A percentile compares a stretch with the other conserved stretches of the same genome.
These are phyloP conservation scores for Magnolia sinica DNA, from an alignment of 164 flowering plant genomes.

Conservation along the genomic window DNA sequence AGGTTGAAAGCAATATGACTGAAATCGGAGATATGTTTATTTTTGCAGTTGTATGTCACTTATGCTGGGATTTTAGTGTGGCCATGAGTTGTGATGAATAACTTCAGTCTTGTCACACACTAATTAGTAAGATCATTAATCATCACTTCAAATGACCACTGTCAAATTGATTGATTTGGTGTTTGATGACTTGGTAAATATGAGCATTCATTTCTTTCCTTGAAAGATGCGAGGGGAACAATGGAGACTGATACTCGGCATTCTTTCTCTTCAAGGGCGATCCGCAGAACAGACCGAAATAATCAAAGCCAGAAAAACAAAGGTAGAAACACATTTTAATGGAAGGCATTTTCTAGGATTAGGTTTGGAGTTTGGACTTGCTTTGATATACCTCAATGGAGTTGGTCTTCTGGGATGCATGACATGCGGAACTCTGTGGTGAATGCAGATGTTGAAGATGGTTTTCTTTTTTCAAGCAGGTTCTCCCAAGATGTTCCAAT, in stretches of 20 bases:
- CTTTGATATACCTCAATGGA: neutral
- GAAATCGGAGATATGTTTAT: neutral
- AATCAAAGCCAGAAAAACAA: conserved; percentile 19
- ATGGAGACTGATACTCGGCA: conserved; percentile 44
- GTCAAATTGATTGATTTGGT: neutral
- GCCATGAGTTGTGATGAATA: neutral
- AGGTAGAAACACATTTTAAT: conserved; percentile 34
- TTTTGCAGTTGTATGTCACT: neutral
- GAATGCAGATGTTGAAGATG: conserved; percentile 44
- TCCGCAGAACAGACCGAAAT: conserved; percentile 42
- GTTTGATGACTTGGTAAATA: neutral
- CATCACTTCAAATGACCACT: neutral
- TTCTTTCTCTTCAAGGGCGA: conserved; percentile 32
- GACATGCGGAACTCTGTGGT: conserved; percentile 2
- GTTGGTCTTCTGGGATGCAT: neutral
- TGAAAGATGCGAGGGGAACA: conserved; percentile 10
- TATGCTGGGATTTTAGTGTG: neutral
- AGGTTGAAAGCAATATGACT: neutral
- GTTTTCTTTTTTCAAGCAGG: conserved; percentile 34
- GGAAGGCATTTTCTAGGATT: neutral
- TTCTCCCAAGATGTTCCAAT: conserved; percentile 44
- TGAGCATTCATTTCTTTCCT: neutral
- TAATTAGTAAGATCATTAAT: neutral
- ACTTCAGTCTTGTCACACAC: neutral
- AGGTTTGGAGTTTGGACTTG: neutral